phyloP scores from a whole-genome alignment of 805 yeast genomes.

The Candida ipomoeae region DNA sequence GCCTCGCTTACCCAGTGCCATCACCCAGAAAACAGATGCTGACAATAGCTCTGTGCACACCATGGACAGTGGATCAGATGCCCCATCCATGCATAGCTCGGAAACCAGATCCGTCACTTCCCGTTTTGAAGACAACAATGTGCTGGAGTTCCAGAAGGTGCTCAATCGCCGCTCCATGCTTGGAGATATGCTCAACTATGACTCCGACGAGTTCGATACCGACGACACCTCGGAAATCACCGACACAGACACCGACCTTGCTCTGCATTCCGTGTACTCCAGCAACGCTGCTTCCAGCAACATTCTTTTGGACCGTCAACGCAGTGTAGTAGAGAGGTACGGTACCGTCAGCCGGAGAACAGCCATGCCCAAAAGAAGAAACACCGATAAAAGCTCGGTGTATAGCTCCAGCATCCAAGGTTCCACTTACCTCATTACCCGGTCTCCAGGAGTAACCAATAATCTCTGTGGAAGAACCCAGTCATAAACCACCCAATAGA shows the following conservation, averaged over 20 bases:
- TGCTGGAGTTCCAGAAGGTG: constrained; percentile 25
- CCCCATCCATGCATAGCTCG: background rate
- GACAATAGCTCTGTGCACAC: background rate
- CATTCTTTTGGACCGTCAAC: background rate
- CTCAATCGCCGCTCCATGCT: constrained; percentile 38
- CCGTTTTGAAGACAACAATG: constrained; percentile 1
- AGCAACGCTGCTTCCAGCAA: background rate
- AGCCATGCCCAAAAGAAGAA: background rate
- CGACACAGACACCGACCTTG: background rate
- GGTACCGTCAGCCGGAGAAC: constrained; percentile 12
- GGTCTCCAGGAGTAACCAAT: background rate
- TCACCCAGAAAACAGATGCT: background rate
- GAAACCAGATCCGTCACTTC: background rate
- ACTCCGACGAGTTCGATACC: constrained; percentile 24
- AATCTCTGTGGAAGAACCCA: background rate
- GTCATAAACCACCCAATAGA: too few species aligned
- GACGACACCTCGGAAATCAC: background rate
- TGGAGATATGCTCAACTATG: constrained; percentile 44
- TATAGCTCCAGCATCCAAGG: constrained; percentile 7
- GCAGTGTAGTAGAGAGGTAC: constrained; percentile 7
- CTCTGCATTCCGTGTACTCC: background rate
- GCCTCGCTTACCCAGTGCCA: background rate
- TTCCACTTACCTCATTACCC: constrained; percentile 1
- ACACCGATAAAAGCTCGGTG: constrained; percentile 1
- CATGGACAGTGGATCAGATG: background rate